Evolutionary conservation across 345 rosid genomes (phyloP).

Genomic region (Sisymbrium altissimum): DNA sequence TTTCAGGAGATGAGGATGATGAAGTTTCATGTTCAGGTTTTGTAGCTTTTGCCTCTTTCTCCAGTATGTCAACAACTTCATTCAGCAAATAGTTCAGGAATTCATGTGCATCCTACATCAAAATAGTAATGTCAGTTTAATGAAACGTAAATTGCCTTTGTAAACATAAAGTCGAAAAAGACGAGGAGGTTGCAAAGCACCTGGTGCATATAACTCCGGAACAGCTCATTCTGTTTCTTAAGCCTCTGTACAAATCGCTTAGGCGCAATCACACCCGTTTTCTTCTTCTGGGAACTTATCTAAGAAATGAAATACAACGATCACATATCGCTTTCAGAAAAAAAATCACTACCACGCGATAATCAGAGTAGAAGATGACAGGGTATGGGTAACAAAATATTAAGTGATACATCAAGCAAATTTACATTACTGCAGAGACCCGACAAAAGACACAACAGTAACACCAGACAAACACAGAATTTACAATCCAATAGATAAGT

Average conservation of each 20-base stretch:
- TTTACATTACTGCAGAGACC: not conserved
- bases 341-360: not conserved
- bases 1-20: constrained; percentile 68
- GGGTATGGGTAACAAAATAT: not conserved
- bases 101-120: constrained; percentile 93
- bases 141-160: not conserved
- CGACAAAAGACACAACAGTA: not conserved
- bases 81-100: constrained; percentile 94
- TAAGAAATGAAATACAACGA: constrained; percentile 18
- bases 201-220: constrained; percentile 99
- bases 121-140: constrained; percentile 1
- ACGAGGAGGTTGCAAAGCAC: constrained; percentile 31
- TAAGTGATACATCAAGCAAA: not conserved
- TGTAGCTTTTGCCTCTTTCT: constrained; percentile 87
- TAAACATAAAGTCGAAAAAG: not conserved
- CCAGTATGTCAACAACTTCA: constrained; percentile 96
- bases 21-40: constrained; percentile 64
- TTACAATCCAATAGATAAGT: not conserved
- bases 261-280: constrained; percentile 98
- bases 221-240: constrained; percentile 98
- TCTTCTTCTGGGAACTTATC: constrained; percentile 99
- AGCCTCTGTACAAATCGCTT: constrained; percentile 96
- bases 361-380: not conserved
- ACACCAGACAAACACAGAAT: not conserved
- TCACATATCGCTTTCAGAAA: not conserved